phyloP scores from a whole-genome alignment of 2,329 filamentous ascomycete species.

The Stagonosporopsis cucurbitacearum region DNA sequence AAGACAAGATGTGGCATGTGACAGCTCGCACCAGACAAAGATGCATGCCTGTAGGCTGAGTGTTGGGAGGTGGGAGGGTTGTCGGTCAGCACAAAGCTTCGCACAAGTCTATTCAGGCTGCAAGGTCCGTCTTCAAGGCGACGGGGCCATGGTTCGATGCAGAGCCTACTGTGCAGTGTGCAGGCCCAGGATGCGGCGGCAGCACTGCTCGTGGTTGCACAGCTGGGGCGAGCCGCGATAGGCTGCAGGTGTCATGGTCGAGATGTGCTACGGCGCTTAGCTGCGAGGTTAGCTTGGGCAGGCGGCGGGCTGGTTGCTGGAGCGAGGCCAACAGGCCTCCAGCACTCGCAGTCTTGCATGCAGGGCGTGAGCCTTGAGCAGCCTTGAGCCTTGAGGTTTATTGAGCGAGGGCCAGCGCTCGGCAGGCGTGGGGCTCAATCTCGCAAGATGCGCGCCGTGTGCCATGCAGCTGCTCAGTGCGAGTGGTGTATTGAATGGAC shows the following conservation, averaged over 20 bases:
- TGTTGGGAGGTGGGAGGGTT: no score
- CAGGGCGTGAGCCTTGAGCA: no score
- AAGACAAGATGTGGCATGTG: slow-evolving; percentile 37
- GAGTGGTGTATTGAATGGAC: slow-evolving; percentile 8
- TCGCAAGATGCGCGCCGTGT: no score
- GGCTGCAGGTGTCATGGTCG: slow-evolving; percentile 28
- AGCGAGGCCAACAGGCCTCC: neutral
- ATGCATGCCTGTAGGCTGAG: neutral
- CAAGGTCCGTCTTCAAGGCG: slow-evolving; percentile 20
- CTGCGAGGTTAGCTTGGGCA: slow-evolving; percentile 15
- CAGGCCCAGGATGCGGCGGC: slow-evolving; percentile 33
- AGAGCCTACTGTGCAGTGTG: no score
- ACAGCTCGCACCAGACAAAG: slow-evolving; percentile 19
- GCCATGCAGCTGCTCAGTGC: neutral
- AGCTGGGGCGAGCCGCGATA: slow-evolving; percentile 31
- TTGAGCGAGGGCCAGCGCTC: slow-evolving; percentile 6
- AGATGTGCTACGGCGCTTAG: slow-evolving; percentile 36
- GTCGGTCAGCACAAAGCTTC: slow-evolving; percentile 12
- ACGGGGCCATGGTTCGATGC: slow-evolving; percentile 27
- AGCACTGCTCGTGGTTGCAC: slow-evolving; percentile 30
- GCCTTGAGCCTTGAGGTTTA: slow-evolving; percentile 9
- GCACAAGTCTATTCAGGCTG: slow-evolving; percentile 13
- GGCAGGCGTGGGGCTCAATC: neutral
- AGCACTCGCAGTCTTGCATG: slow-evolving; percentile 7
- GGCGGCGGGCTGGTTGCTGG: slow-evolving; percentile 8